A percentile compares a stretch with the other conserved stretches of the same genome.
Evolutionary conservation across 2,329 filamentous ascomycete genomes (phyloP).

Genomic region (Xylaria sp.): DNA sequence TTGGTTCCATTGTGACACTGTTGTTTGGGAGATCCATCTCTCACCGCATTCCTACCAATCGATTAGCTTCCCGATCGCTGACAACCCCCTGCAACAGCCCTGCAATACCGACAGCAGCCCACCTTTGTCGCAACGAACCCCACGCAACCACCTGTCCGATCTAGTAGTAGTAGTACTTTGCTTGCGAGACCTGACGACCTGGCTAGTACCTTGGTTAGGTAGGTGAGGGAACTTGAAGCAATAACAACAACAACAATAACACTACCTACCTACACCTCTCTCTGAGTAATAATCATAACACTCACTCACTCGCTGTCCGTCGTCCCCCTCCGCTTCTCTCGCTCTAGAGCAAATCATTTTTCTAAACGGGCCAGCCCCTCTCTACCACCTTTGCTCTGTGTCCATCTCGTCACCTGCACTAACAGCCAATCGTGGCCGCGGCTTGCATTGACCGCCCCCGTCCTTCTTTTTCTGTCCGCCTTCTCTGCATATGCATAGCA

Average conservation of each 20-base stretch:
- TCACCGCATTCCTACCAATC: conserved; percentile 27
- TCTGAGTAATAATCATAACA: not conserved
- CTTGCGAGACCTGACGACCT: not conserved
- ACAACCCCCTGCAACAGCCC: not conserved
- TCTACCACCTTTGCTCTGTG: conserved; percentile 13
- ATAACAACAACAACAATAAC: not conserved
- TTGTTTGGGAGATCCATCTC: conserved; percentile 27
- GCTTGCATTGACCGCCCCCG: conserved; percentile 27
- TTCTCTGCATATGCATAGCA: conserved; percentile 29
- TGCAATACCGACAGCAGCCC: not conserved
- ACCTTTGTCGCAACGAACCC: conserved; percentile 12
- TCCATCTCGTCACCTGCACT: conserved; percentile 5
- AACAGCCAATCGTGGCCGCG: conserved; percentile 9
- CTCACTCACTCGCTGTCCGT: too few species aligned
- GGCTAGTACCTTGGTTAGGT: not conserved
- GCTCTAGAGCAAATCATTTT: conserved; percentile 14
- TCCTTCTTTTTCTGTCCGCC: conserved; percentile 22
- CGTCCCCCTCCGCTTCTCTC: not conserved
- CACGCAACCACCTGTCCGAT: conserved; percentile 1
- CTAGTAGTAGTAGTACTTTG: too few species aligned
- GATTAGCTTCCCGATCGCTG: conserved; percentile 13
- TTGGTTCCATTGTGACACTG: conserved; percentile 16
- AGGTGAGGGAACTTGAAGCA: conserved; percentile 8
- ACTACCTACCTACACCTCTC: too few species aligned
- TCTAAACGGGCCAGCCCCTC: conserved; percentile 3